Base-by-base conservation (phyloP, 2,329 filamentous ascomycete species). In the Neodidymelliopsis sp. region DNA sequence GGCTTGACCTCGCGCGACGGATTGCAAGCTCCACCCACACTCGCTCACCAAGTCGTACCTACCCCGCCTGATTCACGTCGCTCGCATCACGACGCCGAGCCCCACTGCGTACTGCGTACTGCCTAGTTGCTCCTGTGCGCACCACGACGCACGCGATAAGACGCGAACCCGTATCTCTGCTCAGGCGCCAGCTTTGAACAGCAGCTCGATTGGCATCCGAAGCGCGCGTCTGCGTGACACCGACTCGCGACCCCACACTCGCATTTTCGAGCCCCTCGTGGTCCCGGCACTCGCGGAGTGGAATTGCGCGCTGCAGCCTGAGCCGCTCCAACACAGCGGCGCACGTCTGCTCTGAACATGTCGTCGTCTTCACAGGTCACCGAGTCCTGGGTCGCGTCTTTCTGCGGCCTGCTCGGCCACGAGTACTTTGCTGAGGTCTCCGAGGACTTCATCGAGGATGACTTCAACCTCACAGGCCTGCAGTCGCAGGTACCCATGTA, bases 381-480 rank as follows among this genome's bases (percentile, higher is more conserved):
- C 61, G 94, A 99, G 79, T 96, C 92, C 46, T 99, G 94, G 94
- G 97, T 99, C 78, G 89, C 91, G 57, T 95, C 92, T 49, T 99
- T 97, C 75, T 99, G 94, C 80, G 91, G 90, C 28, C 81, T 97
- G 34, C 84, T 97, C 53, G 94, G 94, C 54, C 94, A 99, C 73
- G 94, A 99, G 75, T 99, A 97, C 78, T 99, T 99, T 75, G 94
- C 94, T 56, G 94, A 99, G 79, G 93, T 99, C 39, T 94, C 91
- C 34, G 94, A 99, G 77, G 94, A 99, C 69, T 99, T 99, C 67
- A 97, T 99, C 70, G 94, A 99, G 75, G 94, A 99, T 85, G 94
- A 99, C 75, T 99, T 99, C 81, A 99, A 99, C 75, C 81, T 99
- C 59, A 99, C 94, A 1, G 94, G 94, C 38, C 81, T 99, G 66